These are phyloP conservation scores for Claviceps africana DNA, from an alignment of 2,329 filamentous ascomycete genomes.

Conservation along the genomic window DNA sequence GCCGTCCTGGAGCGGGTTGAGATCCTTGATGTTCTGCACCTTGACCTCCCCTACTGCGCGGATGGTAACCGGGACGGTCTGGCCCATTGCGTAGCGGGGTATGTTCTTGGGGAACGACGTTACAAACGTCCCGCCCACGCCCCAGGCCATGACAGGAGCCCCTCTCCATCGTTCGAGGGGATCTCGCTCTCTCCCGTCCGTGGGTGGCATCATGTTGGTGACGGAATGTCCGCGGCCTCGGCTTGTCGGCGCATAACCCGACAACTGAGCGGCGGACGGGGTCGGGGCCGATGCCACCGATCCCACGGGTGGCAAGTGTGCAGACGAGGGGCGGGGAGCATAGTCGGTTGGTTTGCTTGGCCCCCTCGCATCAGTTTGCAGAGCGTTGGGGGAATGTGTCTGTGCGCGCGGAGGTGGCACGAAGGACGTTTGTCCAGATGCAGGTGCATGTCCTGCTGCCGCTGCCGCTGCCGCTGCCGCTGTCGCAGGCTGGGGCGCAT, in stretches of 20 bases:
- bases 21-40: constrained; percentile 59
- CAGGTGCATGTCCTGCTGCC: constrained; percentile 9
- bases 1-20: constrained; percentile 56
- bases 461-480: constrained; percentile 9
- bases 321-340: constrained; percentile 40
- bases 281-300: constrained; percentile 12
- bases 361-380: constrained; percentile 21
- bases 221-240: constrained; percentile 40
- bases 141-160: constrained; percentile 74
- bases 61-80: constrained; percentile 61
- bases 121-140: constrained; percentile 67
- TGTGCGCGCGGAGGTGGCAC: constrained; percentile 44
- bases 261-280: constrained; percentile 12
- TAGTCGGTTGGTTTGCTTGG: constrained; percentile 24
- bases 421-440: constrained; percentile 24
- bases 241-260: constrained; percentile 16
- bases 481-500: constrained; percentile 28
- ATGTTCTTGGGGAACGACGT: constrained; percentile 81
- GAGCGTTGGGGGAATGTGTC: constrained; percentile 45
- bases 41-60: constrained; percentile 72
- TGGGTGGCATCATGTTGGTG: constrained; percentile 45
- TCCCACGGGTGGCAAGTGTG: constrained; percentile 26
- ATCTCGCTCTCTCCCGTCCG: constrained; percentile 56
- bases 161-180: constrained; percentile 84
- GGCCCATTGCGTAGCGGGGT: constrained; percentile 68